phyloP scores from a whole-genome alignment of 106 monocot genomes.

The Phalaenopsis equestris region DNA sequence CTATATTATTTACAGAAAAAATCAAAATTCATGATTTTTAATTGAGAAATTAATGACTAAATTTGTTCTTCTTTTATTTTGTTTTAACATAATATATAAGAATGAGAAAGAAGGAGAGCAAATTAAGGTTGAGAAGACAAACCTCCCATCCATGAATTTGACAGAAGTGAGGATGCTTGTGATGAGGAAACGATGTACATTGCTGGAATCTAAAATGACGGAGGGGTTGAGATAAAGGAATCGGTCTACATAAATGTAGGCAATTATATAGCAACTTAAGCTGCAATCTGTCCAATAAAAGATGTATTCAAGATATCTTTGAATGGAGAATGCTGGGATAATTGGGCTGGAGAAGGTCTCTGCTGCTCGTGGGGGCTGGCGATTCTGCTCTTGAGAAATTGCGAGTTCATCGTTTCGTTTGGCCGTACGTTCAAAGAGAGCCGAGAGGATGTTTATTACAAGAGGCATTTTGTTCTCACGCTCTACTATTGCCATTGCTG shows the following conservation, averaged over 20 bases:
- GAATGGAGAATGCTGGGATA: conserved; percentile 6
- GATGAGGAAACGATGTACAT: conserved; percentile 14
- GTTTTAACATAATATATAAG: too few species aligned
- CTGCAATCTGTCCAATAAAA: conserved; percentile 9
- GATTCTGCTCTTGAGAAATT: neutral
- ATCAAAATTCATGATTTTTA: too few species aligned
- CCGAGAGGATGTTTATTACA: conserved; percentile 12
- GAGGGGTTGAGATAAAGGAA: conserved; percentile 3
- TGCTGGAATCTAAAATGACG: conserved; percentile 1
- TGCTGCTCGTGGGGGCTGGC: neutral
- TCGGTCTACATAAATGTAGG: conserved; percentile 14
- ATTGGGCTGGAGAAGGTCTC: conserved; percentile 2
- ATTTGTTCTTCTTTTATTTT: too few species aligned
- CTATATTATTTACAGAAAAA: too few species aligned
- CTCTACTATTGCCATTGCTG: neutral
- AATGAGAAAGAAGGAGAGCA: too few species aligned
- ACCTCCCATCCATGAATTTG: too few species aligned
- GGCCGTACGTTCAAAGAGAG: conserved; percentile 13
- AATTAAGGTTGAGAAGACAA: too few species aligned
- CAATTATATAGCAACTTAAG: conserved; percentile 4
- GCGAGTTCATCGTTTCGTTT: conserved; percentile 10
- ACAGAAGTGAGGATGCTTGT: neutral
- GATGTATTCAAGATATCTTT: conserved; percentile 8
- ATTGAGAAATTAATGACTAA: too few species aligned
- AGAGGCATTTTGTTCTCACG: conserved; percentile 8